Conservation (phyloP, 331 rosid genomes). For the Malus hybrid region DNA sequence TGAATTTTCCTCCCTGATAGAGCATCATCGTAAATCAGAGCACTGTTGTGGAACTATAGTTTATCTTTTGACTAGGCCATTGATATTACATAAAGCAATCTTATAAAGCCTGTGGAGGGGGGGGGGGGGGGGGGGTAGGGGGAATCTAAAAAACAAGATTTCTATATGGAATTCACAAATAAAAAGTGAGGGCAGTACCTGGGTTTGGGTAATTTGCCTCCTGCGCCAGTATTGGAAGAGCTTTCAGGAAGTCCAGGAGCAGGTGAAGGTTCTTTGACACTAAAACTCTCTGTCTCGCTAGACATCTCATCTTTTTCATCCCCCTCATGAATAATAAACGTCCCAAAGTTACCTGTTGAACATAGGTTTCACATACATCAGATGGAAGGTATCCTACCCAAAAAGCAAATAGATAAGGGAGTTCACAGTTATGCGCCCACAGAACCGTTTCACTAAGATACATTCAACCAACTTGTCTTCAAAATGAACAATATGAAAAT, state of each 20-base stretch:
- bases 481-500: too few relatives aligned
- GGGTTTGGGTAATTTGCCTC: slow-evolving; percentile 26
- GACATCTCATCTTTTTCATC: slow-evolving; percentile 36
- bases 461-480: neutral
- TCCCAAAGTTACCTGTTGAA: slow-evolving; percentile 67
- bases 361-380: slow-evolving; percentile 3
- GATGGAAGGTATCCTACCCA: neutral
- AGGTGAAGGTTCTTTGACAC: slow-evolving; percentile 34
- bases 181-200: slow-evolving; percentile 34
- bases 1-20: slow-evolving; percentile 41
- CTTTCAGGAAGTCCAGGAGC: slow-evolving; percentile 16
- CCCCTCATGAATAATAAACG: slow-evolving; percentile 60
- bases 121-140: neutral
- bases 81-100: neutral
- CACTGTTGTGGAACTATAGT: neutral
- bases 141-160: neutral
- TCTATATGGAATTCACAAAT: neutral
- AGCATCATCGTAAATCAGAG: slow-evolving; percentile 8
- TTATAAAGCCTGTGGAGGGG: too few relatives aligned
- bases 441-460: neutral
- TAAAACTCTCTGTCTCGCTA: slow-evolving; percentile 18
- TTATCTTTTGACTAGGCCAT: neutral
- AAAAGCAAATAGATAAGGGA: neutral
- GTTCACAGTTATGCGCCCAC: neutral
- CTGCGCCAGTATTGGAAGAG: slow-evolving; percentile 24